Conservation (phyloP, 1,284 basidiomycete genomes). For the Malassezia obtusa region DNA sequence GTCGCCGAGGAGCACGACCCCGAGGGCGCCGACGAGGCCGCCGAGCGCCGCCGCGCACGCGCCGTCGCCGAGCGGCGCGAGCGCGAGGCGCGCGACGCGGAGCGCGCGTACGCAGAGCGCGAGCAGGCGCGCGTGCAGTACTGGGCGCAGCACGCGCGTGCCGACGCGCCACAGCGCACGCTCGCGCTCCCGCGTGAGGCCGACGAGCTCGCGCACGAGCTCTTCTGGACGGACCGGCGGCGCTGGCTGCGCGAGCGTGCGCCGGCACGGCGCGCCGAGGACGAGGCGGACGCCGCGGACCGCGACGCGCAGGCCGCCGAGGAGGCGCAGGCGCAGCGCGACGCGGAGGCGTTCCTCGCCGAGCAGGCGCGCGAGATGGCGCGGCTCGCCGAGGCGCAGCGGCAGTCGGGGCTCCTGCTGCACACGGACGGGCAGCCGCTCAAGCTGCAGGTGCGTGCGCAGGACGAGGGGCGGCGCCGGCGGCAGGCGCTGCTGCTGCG, state of each 20-base stretch:
- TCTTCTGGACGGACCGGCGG: slow-evolving; percentile 18
- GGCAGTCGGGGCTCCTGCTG: slow-evolving; percentile 31
- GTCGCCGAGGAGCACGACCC: slow-evolving; percentile 14
- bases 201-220: slow-evolving; percentile 14
- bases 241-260: slow-evolving; percentile 34
- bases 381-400: slow-evolving; percentile 27
- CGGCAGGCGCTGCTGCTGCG: slow-evolving; percentile 27
- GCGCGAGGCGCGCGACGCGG: slow-evolving; percentile 7
- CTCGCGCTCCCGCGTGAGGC: slow-evolving; percentile 6
- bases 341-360: slow-evolving; percentile 36
- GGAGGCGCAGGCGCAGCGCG: slow-evolving; percentile 20
- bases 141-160: slow-evolving; percentile 16
- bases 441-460: slow-evolving; percentile 28
- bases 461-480: slow-evolving; percentile 11
- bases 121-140: slow-evolving; percentile 28
- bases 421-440: slow-evolving; percentile 27
- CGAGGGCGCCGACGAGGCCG: slow-evolving; percentile 21
- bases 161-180: not conserved
- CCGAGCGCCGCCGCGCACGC: slow-evolving; percentile 11
- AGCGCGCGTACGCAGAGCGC: slow-evolving; percentile 18
- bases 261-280: slow-evolving; percentile 21
- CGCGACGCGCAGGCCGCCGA: slow-evolving; percentile 22
- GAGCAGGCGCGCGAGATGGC: slow-evolving; percentile 40
- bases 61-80: not conserved
- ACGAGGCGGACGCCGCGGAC: slow-evolving; percentile 28